Percentiles rank a stretch among this genome's conserved stretches.
Conservation (phyloP, 2,329 filamentous ascomycete genomes). For the Scedosporium minutisporum region DNA sequence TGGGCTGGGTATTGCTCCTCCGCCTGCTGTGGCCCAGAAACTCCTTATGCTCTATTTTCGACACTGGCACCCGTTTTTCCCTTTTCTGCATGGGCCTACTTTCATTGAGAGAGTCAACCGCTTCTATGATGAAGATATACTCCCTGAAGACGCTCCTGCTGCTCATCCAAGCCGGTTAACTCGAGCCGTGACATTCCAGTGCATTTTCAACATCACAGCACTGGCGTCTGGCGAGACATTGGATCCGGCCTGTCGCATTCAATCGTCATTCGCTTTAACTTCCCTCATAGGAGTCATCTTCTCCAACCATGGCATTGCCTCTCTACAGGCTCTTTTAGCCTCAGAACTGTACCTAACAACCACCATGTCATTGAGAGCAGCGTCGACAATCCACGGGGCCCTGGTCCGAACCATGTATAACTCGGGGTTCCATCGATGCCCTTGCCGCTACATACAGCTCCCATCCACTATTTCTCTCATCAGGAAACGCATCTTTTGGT, state of each 20-base stretch:
- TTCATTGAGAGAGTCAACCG: slow-evolving; percentile 34
- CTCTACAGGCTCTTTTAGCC: slow-evolving; percentile 37
- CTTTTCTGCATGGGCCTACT: slow-evolving; percentile 39
- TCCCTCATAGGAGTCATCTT: slow-evolving; percentile 26
- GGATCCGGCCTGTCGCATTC: slow-evolving; percentile 22
- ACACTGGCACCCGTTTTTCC: slow-evolving; percentile 42
- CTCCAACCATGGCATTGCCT: slow-evolving; percentile 30
- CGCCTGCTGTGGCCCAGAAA: slow-evolving; percentile 22
- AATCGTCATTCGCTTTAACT: slow-evolving; percentile 26
- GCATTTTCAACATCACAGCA: slow-evolving; percentile 38
- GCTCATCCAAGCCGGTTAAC: slow-evolving; percentile 15
- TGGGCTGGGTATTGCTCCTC: slow-evolving; percentile 18
- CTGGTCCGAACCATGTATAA: slow-evolving; percentile 37
- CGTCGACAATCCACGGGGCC: slow-evolving; percentile 36
- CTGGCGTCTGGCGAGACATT: slow-evolving; percentile 20
- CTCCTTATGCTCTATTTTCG: slow-evolving; percentile 39
- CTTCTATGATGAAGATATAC: slow-evolving; percentile 20
- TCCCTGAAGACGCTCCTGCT: slow-evolving; percentile 9
- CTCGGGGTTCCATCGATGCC: slow-evolving; percentile 40
- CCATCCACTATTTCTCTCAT: slow-evolving; percentile 21
- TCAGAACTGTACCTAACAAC: slow-evolving; percentile 37
- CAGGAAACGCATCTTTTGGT: slow-evolving; percentile 31
- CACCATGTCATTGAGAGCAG: slow-evolving; percentile 36
- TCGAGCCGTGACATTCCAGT: slow-evolving; percentile 33
- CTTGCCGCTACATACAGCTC: slow-evolving; percentile 37